Base-by-base conservation (phyloP, 208 protist species). In the Acanthamoeba lenticulata region DNA sequence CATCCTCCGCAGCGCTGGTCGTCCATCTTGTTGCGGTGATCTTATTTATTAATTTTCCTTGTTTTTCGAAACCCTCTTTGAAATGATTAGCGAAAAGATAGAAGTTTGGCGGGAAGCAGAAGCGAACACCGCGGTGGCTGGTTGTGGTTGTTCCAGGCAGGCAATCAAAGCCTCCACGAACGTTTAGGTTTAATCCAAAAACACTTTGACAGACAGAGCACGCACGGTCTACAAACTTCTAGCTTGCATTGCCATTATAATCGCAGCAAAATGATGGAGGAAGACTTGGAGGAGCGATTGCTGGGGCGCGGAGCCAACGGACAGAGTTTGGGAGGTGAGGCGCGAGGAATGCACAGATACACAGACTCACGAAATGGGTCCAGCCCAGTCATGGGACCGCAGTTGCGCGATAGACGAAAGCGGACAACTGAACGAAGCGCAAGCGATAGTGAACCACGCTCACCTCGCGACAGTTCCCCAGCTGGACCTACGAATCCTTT, bases 251-350 rank as follows among this genome's bases (percentile, higher is more conserved):
- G n/a, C n/a, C n/a, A n/a, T n/a, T n/a, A n/a, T n/a, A n/a, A n/a
- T n/a, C n/a, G n/a, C n/a, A 60, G 2, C 4, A 60, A 60, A 60
- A 83, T 83, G 72, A 83, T 83, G 72, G 72, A 83, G 21, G 72
- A 83, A 52, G 72, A 83, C 49, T 40, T 83, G 15, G 72, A 83
- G n/a, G 72, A 44, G 72, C 72, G 72, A 6, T 21, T 83, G 19
- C 42, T 83, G 15, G 72, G 40, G 24, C 72, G 34, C 27, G 27
- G 19, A 17, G 21, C 49, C 17, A 49, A 52, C 17, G 15, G 13
- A n/a, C n/a, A n/a, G 62, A 0, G 72, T 29, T 19, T 9, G 21
- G 4, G 9, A 72, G 29, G 62, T 29, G 19, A 19, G 13, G 72
- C 24, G 42, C 34, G 65, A 74, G 72, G 72, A 7, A 21, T 34